Conservation (phyloP, 2,329 filamentous ascomycete genomes). For the Penicillium sp. region DNA sequence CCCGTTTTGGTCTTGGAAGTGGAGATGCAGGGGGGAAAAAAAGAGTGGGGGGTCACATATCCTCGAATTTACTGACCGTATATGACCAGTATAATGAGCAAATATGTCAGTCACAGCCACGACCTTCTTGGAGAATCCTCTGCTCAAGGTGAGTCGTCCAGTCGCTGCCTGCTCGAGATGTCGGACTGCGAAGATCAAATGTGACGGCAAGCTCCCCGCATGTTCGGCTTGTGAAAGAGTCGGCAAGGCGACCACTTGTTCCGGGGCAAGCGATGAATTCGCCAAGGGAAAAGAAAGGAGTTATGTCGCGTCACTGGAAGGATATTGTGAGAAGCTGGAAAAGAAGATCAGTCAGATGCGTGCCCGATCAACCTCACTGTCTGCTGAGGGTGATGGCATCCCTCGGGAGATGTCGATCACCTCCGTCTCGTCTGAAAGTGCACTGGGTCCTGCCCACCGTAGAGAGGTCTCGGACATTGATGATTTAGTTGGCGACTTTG, state of each 20-base stretch:
- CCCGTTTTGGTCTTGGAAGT: not conserved
- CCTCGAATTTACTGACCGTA: not conserved
- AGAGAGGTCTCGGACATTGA: slow-evolving; percentile 84
- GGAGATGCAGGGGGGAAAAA: not conserved
- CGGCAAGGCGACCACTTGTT: slow-evolving; percentile 81
- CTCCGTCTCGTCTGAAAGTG: slow-evolving; percentile 28
- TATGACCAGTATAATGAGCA: slow-evolving; percentile 18
- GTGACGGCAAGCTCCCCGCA: slow-evolving; percentile 90
- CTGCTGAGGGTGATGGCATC: slow-evolving; percentile 26
- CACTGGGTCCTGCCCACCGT: slow-evolving; percentile 42
- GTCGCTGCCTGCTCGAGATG: slow-evolving; percentile 79
- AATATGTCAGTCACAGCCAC: slow-evolving; percentile 33
- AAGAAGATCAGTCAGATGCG: slow-evolving; percentile 60
- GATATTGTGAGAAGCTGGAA: slow-evolving; percentile 83
- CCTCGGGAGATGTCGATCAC: slow-evolving; percentile 38
- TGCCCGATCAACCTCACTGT: slow-evolving; percentile 29
- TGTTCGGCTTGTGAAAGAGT: slow-evolving; percentile 95
- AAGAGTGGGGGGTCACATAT: not conserved
- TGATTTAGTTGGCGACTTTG: slow-evolving; percentile 89
- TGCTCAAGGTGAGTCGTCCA: slow-evolving; percentile 65
- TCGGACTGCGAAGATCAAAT: slow-evolving; percentile 93
- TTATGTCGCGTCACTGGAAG: slow-evolving; percentile 93
- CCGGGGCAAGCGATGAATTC: slow-evolving; percentile 92
- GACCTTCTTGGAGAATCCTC: slow-evolving; percentile 39
- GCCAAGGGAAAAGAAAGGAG: slow-evolving; percentile 92